These are phyloP conservation scores for Coemansia sp. DNA, from an alignment of 192 early-diverging fungal genomes.

Conservation along the genomic window DNA sequence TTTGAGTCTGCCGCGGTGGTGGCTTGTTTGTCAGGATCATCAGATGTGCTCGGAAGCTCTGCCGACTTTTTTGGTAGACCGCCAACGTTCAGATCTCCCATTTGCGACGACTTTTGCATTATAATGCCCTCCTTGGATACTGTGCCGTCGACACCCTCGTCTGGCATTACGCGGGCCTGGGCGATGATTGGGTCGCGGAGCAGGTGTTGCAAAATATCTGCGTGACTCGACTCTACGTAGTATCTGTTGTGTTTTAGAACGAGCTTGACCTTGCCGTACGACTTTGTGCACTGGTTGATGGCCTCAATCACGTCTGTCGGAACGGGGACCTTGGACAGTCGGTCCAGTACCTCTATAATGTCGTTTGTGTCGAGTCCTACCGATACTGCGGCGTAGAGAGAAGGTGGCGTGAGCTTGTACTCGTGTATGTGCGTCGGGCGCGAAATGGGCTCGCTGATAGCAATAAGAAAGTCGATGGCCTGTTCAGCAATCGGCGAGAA, in stretches of 20 bases:
- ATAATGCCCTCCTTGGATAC: slow-evolving; percentile 58
- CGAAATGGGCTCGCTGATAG: slow-evolving; percentile 94
- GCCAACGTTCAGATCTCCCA: slow-evolving; percentile 68
- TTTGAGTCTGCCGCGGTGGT: slow-evolving; percentile 7
- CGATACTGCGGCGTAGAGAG: slow-evolving; percentile 97
- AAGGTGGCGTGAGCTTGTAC: slow-evolving; percentile 93
- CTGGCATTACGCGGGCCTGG: slow-evolving; percentile 64
- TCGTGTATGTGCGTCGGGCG: slow-evolving; percentile 69
- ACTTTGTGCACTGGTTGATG: slow-evolving; percentile 80
- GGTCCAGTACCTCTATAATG: slow-evolving; percentile 89
- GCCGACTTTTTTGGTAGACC: slow-evolving; percentile 59
- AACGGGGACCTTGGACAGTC: slow-evolving; percentile 85
- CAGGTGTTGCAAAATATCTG: slow-evolving; percentile 77
- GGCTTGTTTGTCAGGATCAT: background rate
- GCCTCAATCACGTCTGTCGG: slow-evolving; percentile 75
- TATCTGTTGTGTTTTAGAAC: slow-evolving; percentile 94
- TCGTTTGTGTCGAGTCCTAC: slow-evolving; percentile 90
- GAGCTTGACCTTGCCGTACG: slow-evolving; percentile 95
- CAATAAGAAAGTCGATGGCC: slow-evolving; percentile 93
- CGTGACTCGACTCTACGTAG: slow-evolving; percentile 89
- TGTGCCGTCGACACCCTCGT: slow-evolving; percentile 38
- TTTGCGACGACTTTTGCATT: slow-evolving; percentile 63
- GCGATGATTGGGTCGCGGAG: slow-evolving; percentile 77
- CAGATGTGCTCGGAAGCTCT: background rate
- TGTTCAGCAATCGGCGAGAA: slow-evolving; percentile 97